Percentiles rank a stretch among this genome's conserved stretches.
These are phyloP conservation scores for Prunus davidiana DNA, from an alignment of 306 rosid species.

Conservation along the genomic window DNA sequence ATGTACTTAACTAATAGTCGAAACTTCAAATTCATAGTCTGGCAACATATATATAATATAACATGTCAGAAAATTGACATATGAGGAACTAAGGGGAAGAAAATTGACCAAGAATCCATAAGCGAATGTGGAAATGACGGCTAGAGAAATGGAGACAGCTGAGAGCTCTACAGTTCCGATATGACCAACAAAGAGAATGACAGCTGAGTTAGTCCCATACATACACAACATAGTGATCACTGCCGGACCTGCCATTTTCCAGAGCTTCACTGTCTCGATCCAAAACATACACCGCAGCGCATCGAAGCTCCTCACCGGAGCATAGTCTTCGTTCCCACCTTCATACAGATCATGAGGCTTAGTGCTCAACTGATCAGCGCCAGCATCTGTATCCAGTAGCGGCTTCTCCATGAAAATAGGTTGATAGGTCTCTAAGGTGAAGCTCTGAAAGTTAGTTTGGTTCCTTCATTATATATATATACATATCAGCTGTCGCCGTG, in stretches of 20 bases:
- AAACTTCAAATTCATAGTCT: too few relatives aligned
- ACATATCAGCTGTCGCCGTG: too few relatives aligned
- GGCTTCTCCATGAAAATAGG: constrained; percentile 19
- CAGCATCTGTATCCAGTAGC: neutral
- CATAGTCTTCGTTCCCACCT: constrained; percentile 17
- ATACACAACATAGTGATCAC: constrained; percentile 30
- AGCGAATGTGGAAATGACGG: constrained; percentile 60
- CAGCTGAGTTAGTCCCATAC: constrained; percentile 48
- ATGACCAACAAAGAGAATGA: constrained; percentile 65
- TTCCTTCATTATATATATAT: too few relatives aligned
- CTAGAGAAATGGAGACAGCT: constrained; percentile 55
- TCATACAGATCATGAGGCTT: neutral
- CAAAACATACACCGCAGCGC: constrained; percentile 22
- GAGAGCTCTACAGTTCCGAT: constrained; percentile 65
- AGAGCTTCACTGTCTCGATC: constrained; percentile 31
- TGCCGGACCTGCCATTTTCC: constrained; percentile 26
- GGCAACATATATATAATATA: too few relatives aligned
- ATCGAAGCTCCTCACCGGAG: constrained; percentile 14
- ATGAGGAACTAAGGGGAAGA: neutral
- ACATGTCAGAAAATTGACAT: too few relatives aligned
- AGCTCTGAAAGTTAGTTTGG: too few relatives aligned
- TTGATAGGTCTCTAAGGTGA: too few relatives aligned
- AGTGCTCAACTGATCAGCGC: neutral
- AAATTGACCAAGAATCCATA: constrained; percentile 49
- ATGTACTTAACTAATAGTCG: too few relatives aligned